Base-by-base conservation (phyloP, 2,329 filamentous ascomycete species). In the Fusarium liriodendri region DNA sequence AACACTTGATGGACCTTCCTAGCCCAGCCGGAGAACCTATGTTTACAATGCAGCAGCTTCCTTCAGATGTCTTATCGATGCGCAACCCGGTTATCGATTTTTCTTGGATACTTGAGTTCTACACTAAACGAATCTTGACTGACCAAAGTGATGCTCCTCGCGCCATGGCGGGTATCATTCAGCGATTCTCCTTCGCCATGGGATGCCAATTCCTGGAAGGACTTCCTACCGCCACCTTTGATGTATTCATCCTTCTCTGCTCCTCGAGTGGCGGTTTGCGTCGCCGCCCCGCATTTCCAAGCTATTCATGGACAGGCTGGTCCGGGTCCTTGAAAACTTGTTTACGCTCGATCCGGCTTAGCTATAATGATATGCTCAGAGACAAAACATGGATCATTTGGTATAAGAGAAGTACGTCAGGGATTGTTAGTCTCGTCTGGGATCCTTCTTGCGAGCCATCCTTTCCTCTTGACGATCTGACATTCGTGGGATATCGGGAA, bases 231-330 rank as follows among this genome's bases (percentile, higher is more conserved):
- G 59, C 22, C n/a, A 38, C 59, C 6, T 64, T 72, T 5, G 69
- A 72, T 40, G 2, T 6, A 0, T 70, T 70, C 20, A 11, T 72
- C 5, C 6, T 60, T 3, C 66, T 70, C 4, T 2, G 22, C 1
- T 10, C 27, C 5, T 2, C 8, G 0, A 0, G 0, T 1, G 3
- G 4, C 8, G 7, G 14, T 4, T 18, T 55, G 6, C 64, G 42
- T 4, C 72, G 72, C 2, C 67, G 70, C 8, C 0, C 20, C 11
- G 33, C 33, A 6, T 70, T 72, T 57, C 70, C 72, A 16, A 70
- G 69, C 25, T 72, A 74, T 35, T 67, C 70, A 0, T 74, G 70
- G 72, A 55, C 42, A 2, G 72, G 72, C 0, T 74, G 67, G 72
- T 50, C 50, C 3, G 72, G 69, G 32, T 6, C 11, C 11, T 14